Evolutionary conservation across 2,329 filamentous ascomycete genomes (phyloP).

Genomic region (Neophaeococcomyces aloes): DNA sequence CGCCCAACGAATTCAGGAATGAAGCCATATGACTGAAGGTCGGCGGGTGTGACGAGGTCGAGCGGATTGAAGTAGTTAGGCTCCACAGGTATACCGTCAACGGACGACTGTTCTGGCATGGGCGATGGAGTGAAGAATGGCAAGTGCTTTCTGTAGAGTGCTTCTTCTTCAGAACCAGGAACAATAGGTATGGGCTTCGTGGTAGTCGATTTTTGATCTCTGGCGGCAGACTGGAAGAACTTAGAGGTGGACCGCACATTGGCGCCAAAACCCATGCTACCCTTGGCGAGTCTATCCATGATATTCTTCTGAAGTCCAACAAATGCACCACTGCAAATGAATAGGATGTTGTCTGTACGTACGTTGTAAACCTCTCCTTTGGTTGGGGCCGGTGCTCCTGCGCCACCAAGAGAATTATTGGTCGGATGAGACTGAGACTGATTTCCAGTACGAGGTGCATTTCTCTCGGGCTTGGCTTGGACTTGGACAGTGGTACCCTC

Average conservation of each 20-base stretch:
- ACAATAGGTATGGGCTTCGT: slow-evolving; percentile 38
- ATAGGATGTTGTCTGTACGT: slow-evolving; percentile 91
- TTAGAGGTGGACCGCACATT: slow-evolving; percentile 51
- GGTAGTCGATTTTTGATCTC: slow-evolving; percentile 22
- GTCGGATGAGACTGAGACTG: slow-evolving; percentile 31
- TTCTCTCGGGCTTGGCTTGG: slow-evolving; percentile 59
- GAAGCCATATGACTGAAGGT: slow-evolving; percentile 77
- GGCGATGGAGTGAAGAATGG: slow-evolving; percentile 46
- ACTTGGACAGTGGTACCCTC: slow-evolving; percentile 91
- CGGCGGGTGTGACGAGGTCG: slow-evolving; percentile 62
- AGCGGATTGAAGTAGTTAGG: slow-evolving; percentile 48
- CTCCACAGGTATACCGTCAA: slow-evolving; percentile 21
- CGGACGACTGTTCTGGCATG: slow-evolving; percentile 22
- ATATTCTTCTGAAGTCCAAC: slow-evolving; percentile 83
- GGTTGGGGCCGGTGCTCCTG: slow-evolving; percentile 26
- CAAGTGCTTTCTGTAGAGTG: slow-evolving; percentile 47
- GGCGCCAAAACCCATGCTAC: slow-evolving; percentile 84
- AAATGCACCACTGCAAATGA: slow-evolving; percentile 93
- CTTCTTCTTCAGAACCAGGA: slow-evolving; percentile 56
- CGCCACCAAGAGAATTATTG: slow-evolving; percentile 28
- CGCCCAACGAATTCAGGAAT: slow-evolving; percentile 95
- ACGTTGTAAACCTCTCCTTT: slow-evolving; percentile 59
- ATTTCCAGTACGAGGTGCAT: slow-evolving; percentile 29
- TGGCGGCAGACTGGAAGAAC: slow-evolving; percentile 15
- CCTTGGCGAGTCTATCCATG: slow-evolving; percentile 73